Percentiles rank a stretch among this genome's conserved stretches.
phyloP scores from a whole-genome alignment of 345 rosid species.

The Brassica juncea region DNA sequence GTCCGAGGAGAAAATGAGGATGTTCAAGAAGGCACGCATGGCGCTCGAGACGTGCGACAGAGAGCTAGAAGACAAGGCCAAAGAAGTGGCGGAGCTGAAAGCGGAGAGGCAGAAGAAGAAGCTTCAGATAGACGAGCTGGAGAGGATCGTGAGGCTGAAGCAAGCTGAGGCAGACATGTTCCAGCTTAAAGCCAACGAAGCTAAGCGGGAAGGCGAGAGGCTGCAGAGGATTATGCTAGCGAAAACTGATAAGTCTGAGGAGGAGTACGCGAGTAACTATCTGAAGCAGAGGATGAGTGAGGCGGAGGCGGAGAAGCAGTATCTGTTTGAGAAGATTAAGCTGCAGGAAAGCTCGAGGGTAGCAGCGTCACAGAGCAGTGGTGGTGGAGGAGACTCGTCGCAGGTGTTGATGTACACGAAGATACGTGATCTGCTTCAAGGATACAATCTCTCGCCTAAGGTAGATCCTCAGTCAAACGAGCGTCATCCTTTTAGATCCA shows the following conservation, averaged over 20 bases:
- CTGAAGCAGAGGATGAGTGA: conserved; percentile 84
- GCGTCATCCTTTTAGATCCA: conserved; percentile 54
- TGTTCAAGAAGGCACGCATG: conserved; percentile 83
- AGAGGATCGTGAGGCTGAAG: conserved; percentile 87
- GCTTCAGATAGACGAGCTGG: conserved; percentile 82
- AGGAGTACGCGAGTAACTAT: conserved; percentile 86
- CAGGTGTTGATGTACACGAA: conserved; percentile 65
- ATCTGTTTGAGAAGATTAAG: conserved; percentile 89
- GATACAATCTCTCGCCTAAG: conserved; percentile 55
- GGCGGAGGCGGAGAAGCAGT: conserved; percentile 96
- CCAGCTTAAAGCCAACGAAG: conserved; percentile 91
- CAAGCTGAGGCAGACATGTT: conserved; percentile 98
- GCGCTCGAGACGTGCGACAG: conserved; percentile 79
- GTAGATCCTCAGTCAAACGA: conserved; percentile 53
- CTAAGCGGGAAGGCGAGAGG: conserved; percentile 86
- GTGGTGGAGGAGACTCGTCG: conserved; percentile 77
- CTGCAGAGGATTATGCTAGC: conserved; percentile 81
- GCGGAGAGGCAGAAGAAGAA: conserved; percentile 76
- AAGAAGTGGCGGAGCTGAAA: conserved; percentile 72
- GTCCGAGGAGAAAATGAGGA: conserved; percentile 87
- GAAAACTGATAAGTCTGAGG: conserved; percentile 89
- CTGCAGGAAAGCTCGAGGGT: conserved; percentile 60
- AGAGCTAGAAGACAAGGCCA: conserved; percentile 89
- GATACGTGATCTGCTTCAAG: conserved; percentile 60
- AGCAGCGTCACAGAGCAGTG: conserved; percentile 31